Conservation (phyloP, 1,284 basidiomycete genomes). For the Ganoderma sp. region DNA sequence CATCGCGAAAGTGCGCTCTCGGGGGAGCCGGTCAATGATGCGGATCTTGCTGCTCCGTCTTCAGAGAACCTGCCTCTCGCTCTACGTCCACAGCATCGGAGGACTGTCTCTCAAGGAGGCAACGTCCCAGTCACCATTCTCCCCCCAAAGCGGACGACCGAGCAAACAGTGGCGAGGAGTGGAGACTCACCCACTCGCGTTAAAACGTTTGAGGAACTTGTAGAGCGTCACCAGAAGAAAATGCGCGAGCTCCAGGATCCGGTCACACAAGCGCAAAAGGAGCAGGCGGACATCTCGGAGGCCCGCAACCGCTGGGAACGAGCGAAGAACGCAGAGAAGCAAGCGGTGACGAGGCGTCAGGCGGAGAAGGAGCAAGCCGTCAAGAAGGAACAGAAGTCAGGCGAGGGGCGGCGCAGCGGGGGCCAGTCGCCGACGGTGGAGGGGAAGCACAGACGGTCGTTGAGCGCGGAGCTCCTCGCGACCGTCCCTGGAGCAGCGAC, state of each 20-base stretch:
- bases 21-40: slow-evolving; percentile 38
- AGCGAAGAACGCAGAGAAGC: slow-evolving; percentile 69
- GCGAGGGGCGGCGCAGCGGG: slow-evolving; percentile 37
- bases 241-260: slow-evolving; percentile 77
- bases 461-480: slow-evolving; percentile 67
- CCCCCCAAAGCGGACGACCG: slow-evolving; percentile 58
- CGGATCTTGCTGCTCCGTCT: slow-evolving; percentile 22
- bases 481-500: slow-evolving; percentile 43
- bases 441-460: slow-evolving; percentile 51
- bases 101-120: slow-evolving; percentile 42
- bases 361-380: slow-evolving; percentile 65
- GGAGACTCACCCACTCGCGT: slow-evolving; percentile 54
- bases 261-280: slow-evolving; percentile 71
- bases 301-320: slow-evolving; percentile 80
- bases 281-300: slow-evolving; percentile 68
- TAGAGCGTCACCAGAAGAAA: slow-evolving; percentile 81
- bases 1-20: slow-evolving; percentile 61
- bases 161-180: slow-evolving; percentile 38
- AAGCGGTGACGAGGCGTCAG: slow-evolving; percentile 69
- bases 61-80: slow-evolving; percentile 38
- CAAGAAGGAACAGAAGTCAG: slow-evolving; percentile 52
- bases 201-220: slow-evolving; percentile 79
- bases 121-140: slow-evolving; percentile 70
- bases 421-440: slow-evolving; percentile 35
- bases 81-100: slow-evolving; percentile 39